Conservation (phyloP, 495 filamentous ascomycete genomes). For the Neurospora sp. region DNA sequence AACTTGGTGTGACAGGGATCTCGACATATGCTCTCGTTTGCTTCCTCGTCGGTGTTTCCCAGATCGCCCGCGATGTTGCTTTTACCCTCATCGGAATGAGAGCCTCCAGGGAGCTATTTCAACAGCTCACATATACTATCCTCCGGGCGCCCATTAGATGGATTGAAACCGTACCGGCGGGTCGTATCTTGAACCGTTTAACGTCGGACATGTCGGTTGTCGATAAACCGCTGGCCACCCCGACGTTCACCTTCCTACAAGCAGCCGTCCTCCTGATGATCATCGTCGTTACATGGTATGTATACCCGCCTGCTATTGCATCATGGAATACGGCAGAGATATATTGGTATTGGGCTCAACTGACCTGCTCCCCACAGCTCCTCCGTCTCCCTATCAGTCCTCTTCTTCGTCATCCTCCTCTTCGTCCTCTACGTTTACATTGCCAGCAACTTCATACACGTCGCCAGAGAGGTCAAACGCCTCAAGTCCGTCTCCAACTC, state of each 20-base stretch:
- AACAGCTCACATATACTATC: conserved; percentile 29
- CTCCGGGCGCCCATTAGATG: conserved; percentile 40
- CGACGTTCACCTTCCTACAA: conserved; percentile 9
- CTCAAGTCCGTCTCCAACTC: conserved; percentile 51
- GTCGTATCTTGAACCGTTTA: conserved; percentile 43
- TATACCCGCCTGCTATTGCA: not conserved
- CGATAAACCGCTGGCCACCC: conserved; percentile 23
- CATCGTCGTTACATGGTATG: conserved; percentile 19
- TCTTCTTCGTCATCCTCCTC: conserved; percentile 18
- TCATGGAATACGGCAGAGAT: not conserved
- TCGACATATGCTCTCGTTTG: not conserved
- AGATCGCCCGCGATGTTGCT: conserved; percentile 14
- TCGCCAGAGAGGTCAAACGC: conserved; percentile 55
- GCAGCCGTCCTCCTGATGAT: conserved; percentile 9
- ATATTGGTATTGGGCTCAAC: not conserved
- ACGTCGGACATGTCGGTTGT: conserved; percentile 34
- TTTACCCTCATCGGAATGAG: conserved; percentile 24
- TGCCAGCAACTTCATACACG: conserved; percentile 42
- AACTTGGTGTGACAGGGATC: not conserved
- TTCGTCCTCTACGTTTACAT: conserved; percentile 13
- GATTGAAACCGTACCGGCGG: conserved; percentile 40
- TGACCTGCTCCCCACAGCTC: not conserved
- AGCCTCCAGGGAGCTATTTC: conserved; percentile 30
- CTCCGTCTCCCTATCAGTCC: conserved; percentile 14
- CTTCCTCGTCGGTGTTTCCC: not conserved